Base-by-base conservation (phyloP, 768 basidiomycete species). In the Rhizopogon vulgaris region DNA sequence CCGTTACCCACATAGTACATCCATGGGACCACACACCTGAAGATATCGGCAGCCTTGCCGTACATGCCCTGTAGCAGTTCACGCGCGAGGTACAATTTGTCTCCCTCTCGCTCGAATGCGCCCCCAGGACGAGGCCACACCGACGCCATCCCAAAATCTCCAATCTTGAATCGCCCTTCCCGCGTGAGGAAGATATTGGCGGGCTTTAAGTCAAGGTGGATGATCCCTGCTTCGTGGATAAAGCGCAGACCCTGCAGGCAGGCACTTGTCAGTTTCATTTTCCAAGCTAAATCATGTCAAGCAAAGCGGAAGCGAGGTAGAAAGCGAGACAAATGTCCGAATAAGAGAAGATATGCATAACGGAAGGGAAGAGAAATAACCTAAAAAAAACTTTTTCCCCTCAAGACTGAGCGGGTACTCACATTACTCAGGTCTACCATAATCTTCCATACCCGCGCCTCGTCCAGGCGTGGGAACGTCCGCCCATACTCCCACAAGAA, bases 111-210 rank as follows among this genome's bases (percentile, higher is more conserved):
- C 69, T 98, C 95, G 65, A 97, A 93, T n/a, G 68, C 67, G 12
- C 72, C 74, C 3, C 66, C 58, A 6, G 59, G 45, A 37, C 93
- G 75, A 1, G 93, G 92, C 88, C 91, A 94, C 48, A 92, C 61
- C 6, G 91, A 90, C n/a, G 95, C 94, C 85, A 99, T 93, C 8
- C 96, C 96, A 72, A 98, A 97, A 68, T 99, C 96, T 7, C 95
- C 95, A 66, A 99, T 93, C 73, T 92, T 93, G 73, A 99, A 87
- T 41, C 87, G 80, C 1, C 96, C 96, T 39, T 84, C 79, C 7
- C 76, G 75, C 9, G 90, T 93, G 60, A 99, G 77, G 64, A 99
- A 93, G 47, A 99, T 85, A 66, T 99, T 99, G 39, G 92, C 92
- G 11, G 96, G 96, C 73, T 99, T 99, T 57, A 99, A 71, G 71